Percentiles rank a stretch among this genome's conserved stretches.
phyloP scores from a whole-genome alignment of 2,329 filamentous ascomycete genomes.

The Dactylonectria macrodidyma region DNA sequence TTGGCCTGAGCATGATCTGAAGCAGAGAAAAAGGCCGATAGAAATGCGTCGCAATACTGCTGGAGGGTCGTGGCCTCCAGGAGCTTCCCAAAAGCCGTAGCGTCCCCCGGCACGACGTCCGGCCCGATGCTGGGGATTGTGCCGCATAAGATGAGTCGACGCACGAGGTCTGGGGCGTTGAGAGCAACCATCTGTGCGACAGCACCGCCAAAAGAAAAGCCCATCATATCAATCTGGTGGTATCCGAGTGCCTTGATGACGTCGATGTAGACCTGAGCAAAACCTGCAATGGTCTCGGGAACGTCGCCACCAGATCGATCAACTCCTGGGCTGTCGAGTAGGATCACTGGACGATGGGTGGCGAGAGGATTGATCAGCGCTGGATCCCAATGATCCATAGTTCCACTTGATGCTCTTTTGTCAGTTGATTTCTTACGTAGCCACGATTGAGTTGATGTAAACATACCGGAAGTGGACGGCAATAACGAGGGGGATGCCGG shows the following conservation, averaged over 20 bases:
- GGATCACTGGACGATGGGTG: constrained; percentile 57
- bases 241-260: constrained; percentile 56
- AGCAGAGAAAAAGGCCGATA: constrained; percentile 52
- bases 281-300: constrained; percentile 49
- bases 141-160: constrained; percentile 60
- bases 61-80: constrained; percentile 48
- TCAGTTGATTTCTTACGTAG: background rate
- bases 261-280: constrained; percentile 52
- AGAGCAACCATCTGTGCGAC: constrained; percentile 62
- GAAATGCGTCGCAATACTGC: constrained; percentile 52
- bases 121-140: constrained; percentile 56
- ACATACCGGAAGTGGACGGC: constrained; percentile 52
- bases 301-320: constrained; percentile 61
- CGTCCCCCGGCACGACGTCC: constrained; percentile 49
- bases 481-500: constrained; percentile 52
- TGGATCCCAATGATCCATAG: constrained; percentile 60
- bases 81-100: constrained; percentile 51
- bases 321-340: constrained; percentile 64
- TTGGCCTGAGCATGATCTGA: constrained; percentile 50
- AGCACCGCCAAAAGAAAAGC: constrained; percentile 65
- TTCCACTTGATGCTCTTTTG: constrained; percentile 45
- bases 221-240: constrained; percentile 60
- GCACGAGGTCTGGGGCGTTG: constrained; percentile 54
- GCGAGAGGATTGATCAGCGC: constrained; percentile 61
- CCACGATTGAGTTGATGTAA: too few relatives aligned